Percentiles rank a stretch among this genome's conserved stretches.
These are phyloP conservation scores for Fusarium pininemorale DNA, from an alignment of 2,329 filamentous ascomycete species.

Conservation along the genomic window DNA sequence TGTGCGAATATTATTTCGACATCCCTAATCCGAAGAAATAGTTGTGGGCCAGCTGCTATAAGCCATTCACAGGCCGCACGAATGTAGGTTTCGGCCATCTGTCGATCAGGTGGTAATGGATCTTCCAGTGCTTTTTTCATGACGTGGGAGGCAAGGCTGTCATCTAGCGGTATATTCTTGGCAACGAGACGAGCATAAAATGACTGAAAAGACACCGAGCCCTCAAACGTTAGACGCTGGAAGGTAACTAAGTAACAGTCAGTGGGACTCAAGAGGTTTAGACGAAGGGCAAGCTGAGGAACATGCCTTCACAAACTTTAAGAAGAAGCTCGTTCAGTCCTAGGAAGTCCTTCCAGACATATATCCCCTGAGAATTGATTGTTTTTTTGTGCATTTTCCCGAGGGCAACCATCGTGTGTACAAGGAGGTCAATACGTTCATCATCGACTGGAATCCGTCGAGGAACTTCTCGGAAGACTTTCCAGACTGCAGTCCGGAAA, in stretches of 20 bases:
- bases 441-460: neutral
- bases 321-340: neutral
- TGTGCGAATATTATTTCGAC: constrained; percentile 25
- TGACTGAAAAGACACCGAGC: constrained; percentile 47
- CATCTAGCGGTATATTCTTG: constrained; percentile 32
- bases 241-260: neutral
- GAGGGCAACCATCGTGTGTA: neutral
- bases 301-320: neutral
- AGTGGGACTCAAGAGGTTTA: neutral
- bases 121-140: constrained; percentile 46
- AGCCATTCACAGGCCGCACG: constrained; percentile 44
- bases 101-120: constrained; percentile 9
- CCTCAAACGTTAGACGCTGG: neutral
- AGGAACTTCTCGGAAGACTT: neutral
- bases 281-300: neutral
- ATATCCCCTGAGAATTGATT: neutral
- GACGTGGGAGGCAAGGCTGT: constrained; percentile 45
- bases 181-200: constrained; percentile 45
- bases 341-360: neutral
- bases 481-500: neutral
- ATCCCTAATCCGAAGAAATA: constrained; percentile 27
- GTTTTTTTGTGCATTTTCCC: neutral
- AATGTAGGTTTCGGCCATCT: constrained; percentile 33
- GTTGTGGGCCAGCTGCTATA: constrained; percentile 40
- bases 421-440: neutral